A percentile compares a stretch with the other conserved stretches of the same genome.
These are phyloP conservation scores for Escovopsis sp. DNA, from an alignment of 2,329 filamentous ascomycete genomes.

Conservation along the genomic window DNA sequence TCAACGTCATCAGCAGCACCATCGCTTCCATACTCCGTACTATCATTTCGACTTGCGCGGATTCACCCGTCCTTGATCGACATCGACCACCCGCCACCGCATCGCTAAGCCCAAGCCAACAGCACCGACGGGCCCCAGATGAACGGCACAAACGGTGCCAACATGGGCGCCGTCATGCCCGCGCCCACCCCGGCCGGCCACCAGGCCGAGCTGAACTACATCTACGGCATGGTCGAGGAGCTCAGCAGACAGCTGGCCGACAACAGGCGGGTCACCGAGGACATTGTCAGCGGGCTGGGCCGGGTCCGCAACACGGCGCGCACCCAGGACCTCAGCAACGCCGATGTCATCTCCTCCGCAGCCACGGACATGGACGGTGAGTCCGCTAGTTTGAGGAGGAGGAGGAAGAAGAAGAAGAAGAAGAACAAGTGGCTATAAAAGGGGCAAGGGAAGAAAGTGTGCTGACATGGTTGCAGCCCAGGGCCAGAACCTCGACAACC, in stretches of 20 bases:
- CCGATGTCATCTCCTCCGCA: conserved; percentile 41
- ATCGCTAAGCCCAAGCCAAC: conserved; percentile 6
- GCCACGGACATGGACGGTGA: conserved; percentile 42
- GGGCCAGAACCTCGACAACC: conserved; percentile 43
- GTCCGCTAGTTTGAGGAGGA: no score
- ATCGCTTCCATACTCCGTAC: no score
- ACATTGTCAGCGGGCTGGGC: conserved; percentile 48
- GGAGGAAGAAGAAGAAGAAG: no score
- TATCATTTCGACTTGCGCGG: no score
- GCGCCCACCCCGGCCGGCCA: conserved; percentile 51
- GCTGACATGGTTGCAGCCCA: conserved; percentile 27
- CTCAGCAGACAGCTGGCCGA: conserved; percentile 48
- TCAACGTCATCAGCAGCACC: no score
- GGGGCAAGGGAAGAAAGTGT: background rate
- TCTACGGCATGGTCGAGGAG: conserved; percentile 54
- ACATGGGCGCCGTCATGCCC: conserved; percentile 31
- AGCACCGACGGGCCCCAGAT: conserved; percentile 17
- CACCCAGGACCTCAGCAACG: conserved; percentile 37
- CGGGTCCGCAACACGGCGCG: conserved; percentile 43
- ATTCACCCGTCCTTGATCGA: conserved; percentile 1
- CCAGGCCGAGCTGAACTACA: conserved; percentile 53
- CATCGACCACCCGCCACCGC: conserved; percentile 8
- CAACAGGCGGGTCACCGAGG: conserved; percentile 45
- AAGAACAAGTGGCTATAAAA: no score
- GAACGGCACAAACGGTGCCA: conserved; percentile 36